These are phyloP conservation scores for Colletotrichum ledebouriae DNA, from an alignment of 2,329 filamentous ascomycete species.

Conservation along the genomic window DNA sequence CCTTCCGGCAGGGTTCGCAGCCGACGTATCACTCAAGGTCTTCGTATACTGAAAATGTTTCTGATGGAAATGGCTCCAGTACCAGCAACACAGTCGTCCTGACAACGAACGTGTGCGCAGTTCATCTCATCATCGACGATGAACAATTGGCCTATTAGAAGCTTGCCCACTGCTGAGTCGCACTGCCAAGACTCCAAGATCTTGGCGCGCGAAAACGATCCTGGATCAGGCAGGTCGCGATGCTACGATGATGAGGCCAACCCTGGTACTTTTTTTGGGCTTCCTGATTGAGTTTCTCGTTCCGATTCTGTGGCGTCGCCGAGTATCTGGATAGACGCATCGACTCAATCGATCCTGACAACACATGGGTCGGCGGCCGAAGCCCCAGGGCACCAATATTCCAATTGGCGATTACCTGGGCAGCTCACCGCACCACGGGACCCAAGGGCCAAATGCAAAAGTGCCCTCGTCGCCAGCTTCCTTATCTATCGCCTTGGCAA, in stretches of 20 bases:
- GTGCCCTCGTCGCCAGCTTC: constrained; percentile 26
- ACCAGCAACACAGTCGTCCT: too few relatives aligned
- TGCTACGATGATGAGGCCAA: constrained; percentile 8
- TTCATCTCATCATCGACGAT: too few relatives aligned
- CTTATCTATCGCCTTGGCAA: constrained; percentile 36
- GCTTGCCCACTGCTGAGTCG: constrained; percentile 2
- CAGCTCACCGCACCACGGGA: background rate
- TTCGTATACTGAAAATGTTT: too few relatives aligned
- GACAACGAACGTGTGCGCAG: too few relatives aligned
- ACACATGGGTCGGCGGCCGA: background rate
- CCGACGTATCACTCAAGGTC: too few relatives aligned
- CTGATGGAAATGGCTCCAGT: too few relatives aligned
- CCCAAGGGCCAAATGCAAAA: too few relatives aligned
- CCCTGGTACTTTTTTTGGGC: background rate
- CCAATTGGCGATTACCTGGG: background rate
- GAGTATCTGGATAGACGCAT: background rate
- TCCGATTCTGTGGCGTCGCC: constrained; percentile 14
- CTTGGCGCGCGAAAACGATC: constrained; percentile 28
- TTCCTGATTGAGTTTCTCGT: constrained; percentile 30
- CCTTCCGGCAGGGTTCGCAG: too few relatives aligned
- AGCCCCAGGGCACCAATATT: background rate
- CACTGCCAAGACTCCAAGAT: constrained; percentile 6
- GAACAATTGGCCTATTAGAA: background rate
- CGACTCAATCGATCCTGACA: constrained; percentile 13
- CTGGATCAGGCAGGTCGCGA: constrained; percentile 33